Evolutionary conservation across 148 eudicot genomes (phyloP), one percentile per base, ranked within the genome.

Genomic region (Drosera capensis): DNA sequence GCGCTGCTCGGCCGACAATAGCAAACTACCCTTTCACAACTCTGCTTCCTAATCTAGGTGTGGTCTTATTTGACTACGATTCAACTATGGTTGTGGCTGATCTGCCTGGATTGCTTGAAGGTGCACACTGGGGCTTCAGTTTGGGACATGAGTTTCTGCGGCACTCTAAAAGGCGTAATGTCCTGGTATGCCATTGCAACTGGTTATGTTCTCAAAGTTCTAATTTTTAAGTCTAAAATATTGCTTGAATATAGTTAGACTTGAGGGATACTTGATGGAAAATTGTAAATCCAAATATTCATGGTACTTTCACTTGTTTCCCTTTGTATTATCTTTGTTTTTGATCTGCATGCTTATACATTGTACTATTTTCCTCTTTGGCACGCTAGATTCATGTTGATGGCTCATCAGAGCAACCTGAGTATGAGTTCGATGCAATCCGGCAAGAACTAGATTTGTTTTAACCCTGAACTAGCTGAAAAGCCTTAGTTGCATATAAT

Each of bases 11-110:
- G 54, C 99, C 99, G 62, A 62, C 60, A 43, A 81, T 92, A 55
- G 99, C 95, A 49, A 81, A 74, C 60, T 92, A 92, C 61, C 88
- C 99, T 16, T 92, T 76, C 62, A 92, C 99, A 42, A 85, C 99
- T 25, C 56, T 92, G 75, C 93, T 85, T 68, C 95, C 99, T n/a
- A 92, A 85, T 74, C 71, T 85, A 0, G 95, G 90, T 29, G 87
- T 81, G 16, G 93, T 86, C 49, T 75, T 79, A 40, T 81, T 86
- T 36, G 93, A 66, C 66, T 86, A 60, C 37, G 84, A 81, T 64
- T 55, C 77, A 45, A 72, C 86, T 36, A 78, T 86, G 80, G 76
- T 81, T 24, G 86, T 86, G 43, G 96, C 96, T 23, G 96, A 86
- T 67, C 65, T 86, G 52, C 93, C 93, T 25, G 96, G 96, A 45